phyloP scores from a whole-genome alignment of 768 basidiomycete species.

The Russula dissimulans region DNA sequence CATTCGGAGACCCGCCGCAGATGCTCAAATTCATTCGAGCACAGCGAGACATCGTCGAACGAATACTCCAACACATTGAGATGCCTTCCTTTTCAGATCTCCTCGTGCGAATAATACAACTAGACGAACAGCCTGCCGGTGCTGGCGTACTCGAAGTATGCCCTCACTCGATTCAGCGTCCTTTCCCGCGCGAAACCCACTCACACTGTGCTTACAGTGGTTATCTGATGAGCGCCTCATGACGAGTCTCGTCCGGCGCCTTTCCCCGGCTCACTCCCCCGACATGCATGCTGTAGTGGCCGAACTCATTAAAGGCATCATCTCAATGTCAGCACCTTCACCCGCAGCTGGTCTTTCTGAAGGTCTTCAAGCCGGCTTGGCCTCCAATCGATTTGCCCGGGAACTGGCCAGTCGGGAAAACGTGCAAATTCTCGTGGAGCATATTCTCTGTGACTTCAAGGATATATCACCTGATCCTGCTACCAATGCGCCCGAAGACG shows the following conservation, averaged over 20 bases:
- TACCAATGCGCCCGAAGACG: conserved; percentile 12
- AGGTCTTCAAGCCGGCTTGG: conserved; percentile 57
- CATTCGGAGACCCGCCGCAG: conserved; percentile 37
- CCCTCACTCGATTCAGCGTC: conserved; percentile 27
- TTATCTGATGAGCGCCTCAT: conserved; percentile 78
- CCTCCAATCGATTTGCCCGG: conserved; percentile 81
- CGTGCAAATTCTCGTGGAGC: conserved; percentile 60
- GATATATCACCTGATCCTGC: not conserved
- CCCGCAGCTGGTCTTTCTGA: conserved; percentile 67
- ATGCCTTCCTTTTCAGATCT: conserved; percentile 88
- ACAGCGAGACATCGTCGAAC: conserved; percentile 72
- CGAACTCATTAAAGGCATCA: conserved; percentile 89
- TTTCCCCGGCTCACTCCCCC: conserved; percentile 66
- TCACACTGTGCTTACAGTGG: conserved; percentile 53
- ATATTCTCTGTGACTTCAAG: conserved; percentile 64
- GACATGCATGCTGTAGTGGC: conserved; percentile 80
- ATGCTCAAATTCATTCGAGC: conserved; percentile 88
- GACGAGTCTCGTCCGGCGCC: conserved; percentile 65
- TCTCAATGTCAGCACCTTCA: conserved; percentile 86
- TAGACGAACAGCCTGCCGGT: conserved; percentile 77
- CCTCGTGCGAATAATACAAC: conserved; percentile 79
- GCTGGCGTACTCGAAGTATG: conserved; percentile 82
- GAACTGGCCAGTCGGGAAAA: conserved; percentile 72
- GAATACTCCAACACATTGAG: conserved; percentile 78
- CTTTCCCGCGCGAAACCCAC: conserved; percentile 25